Evolutionary conservation across 495 filamentous ascomycete species (phyloP), one percentile per base, ranked within the genome.

Genomic region (Neurospora sp.): DNA sequence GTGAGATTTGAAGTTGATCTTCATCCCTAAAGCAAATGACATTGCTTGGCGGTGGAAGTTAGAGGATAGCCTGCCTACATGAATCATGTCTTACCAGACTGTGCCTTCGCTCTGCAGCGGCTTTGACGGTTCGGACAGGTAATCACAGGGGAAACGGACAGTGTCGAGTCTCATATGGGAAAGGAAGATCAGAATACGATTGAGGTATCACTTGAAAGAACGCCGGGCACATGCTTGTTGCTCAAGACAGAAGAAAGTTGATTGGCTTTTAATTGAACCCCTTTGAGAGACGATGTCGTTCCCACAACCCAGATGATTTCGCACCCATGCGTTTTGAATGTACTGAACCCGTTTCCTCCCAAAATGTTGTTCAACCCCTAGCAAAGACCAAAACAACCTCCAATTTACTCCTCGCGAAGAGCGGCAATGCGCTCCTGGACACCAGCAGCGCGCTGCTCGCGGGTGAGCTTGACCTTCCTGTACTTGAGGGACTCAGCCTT

Each of bases 401-500:
- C 68, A 70, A 31, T 77, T 78, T 85, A 84, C 73, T 83, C 82
- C 39, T 76, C 76, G 76, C 87, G 90, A 77, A 92, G 84, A 82
- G 89, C 89, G 77, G 88, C 90, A 86, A 99, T 98, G 88, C 91
- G 95, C 79, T 89, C 88, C 91, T 97, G 87, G 81, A 99, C 90
- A 71, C 89, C 86, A 82, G 89, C 88, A 82, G 87, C 83, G 84
- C 89, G 91, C 92, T 97, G 84, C 22, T 86, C 94, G 84, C 89
- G 90, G 83, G 87, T 90, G 79, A 95, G 88, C 89, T 94, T 96
- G 74, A 74, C 71, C 77, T 86, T 84, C 84, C 85, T 87, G 89
- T 90, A 93, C 89, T 99, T 97, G 84, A 92, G 88, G 81, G 90
- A 91, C 91, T 98, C 94, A 79, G 88, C 87, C 93, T 98, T 99